Conservation (phyloP, 257 asterid species). For the Avicennia marina region DNA sequence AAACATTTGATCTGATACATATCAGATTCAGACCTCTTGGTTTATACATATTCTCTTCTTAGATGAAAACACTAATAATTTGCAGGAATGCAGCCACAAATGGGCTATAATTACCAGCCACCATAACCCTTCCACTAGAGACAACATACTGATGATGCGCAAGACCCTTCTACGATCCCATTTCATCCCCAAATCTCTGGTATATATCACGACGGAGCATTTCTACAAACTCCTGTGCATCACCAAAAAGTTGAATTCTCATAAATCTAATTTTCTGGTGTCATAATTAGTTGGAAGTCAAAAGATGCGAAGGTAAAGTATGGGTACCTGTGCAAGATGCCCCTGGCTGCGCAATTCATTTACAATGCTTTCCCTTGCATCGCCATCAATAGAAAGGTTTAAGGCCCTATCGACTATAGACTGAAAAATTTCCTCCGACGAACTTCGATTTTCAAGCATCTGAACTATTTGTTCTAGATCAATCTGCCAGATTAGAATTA, state of each 20-base stretch:
- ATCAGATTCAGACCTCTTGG: too few species aligned
- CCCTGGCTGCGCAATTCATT: slow-evolving; percentile 40
- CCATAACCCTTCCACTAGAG: too few species aligned
- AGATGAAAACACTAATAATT: too few species aligned
- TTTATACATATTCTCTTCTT: too few species aligned
- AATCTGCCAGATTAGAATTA: slow-evolving; percentile 21
- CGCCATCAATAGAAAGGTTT: slow-evolving; percentile 22
- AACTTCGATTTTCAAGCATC: slow-evolving; percentile 34
- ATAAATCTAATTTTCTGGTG: not conserved
- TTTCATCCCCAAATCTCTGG: slow-evolving; percentile 33
- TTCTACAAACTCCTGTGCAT: slow-evolving; percentile 52
- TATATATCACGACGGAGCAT: slow-evolving; percentile 49
- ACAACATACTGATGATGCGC: too few species aligned
- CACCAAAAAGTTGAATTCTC: too few species aligned
- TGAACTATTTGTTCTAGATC: slow-evolving; percentile 38
- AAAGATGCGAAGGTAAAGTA: too few species aligned
- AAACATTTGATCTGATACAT: too few species aligned
- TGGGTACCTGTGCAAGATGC: slow-evolving; percentile 48
- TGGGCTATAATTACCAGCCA: too few species aligned
- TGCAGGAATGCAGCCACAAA: too few species aligned
- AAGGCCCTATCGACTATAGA: slow-evolving; percentile 41
- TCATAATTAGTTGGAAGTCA: not conserved
- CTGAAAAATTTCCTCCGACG: slow-evolving; percentile 41
- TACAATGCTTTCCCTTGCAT: slow-evolving; percentile 22
- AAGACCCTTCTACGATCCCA: slow-evolving; percentile 1